Percentiles rank a stretch among this genome's conserved stretches.
These are phyloP conservation scores for Ogataea naganishii DNA, from an alignment of 805 yeast species.

Conservation along the genomic window DNA sequence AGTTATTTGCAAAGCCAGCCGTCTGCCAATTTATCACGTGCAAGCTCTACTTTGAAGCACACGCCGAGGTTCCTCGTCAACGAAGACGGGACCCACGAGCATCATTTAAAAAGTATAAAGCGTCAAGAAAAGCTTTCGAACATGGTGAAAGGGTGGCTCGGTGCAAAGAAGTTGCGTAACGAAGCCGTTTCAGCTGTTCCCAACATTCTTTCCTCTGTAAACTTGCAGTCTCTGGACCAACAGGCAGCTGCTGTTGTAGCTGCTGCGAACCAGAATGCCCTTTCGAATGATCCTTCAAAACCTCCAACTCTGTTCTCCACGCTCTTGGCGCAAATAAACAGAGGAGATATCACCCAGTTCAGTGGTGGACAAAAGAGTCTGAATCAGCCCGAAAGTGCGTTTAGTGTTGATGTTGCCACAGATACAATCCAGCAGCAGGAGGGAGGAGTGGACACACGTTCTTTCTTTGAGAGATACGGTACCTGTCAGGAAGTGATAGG, in stretches of 20 bases:
- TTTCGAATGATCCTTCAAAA: conserved; percentile 10
- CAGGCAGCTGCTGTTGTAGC: conserved; percentile 18
- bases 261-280: conserved; percentile 13
- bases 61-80: conserved; percentile 46
- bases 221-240: conserved; percentile 18
- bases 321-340: conserved; percentile 47
- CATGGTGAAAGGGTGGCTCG: conserved; percentile 70
- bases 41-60: too few relatives aligned
- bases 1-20: too few relatives aligned
- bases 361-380: conserved; percentile 10
- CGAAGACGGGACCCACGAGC: conserved; percentile 75
- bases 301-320: conserved; percentile 73
- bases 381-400: conserved; percentile 15
- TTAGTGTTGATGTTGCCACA: conserved; percentile 8
- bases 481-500: conserved; percentile 93
- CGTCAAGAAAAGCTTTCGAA: conserved; percentile 69
- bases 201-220: conserved; percentile 36
- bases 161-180: conserved; percentile 60
- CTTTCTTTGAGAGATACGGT: conserved; percentile 86
- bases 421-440: conserved; percentile 3
- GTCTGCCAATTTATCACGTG: too few relatives aligned
- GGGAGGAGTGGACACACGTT: conserved; percentile 30
- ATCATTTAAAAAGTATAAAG: conserved; percentile 64
- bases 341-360: conserved; percentile 23
- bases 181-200: conserved; percentile 73